Evolutionary conservation across 139 green algal species (phyloP), one percentile per base, ranked within the genome.

Genomic region (Raphidocelis subcapitata): DNA sequence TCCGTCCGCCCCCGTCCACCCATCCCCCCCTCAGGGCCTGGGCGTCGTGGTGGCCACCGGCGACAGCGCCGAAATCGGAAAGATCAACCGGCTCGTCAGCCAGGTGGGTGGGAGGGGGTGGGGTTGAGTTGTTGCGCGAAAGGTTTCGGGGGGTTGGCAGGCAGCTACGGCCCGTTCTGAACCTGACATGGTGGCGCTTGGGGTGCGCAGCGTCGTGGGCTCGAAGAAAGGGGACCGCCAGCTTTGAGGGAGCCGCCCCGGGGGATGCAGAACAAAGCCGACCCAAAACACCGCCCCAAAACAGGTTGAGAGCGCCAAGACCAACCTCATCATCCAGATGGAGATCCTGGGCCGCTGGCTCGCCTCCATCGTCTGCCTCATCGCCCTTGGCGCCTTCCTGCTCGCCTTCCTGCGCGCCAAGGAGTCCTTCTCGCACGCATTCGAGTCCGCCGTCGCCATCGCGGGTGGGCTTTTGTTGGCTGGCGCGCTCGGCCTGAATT

Each of bases 401-500:
- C 72, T 86, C 12, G 81, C 74, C 5, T 62, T 79, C 21, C 37
- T 86, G 37, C 61, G 28, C 26, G 47, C 33, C 21, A 62, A 73
- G 0, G 65, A 82, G 62, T n/a, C 46, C 41, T 66, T 72, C 16
- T 33, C 41, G 23, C 32, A 76, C 31, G 81, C 81, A 4, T 89
- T 86, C 49, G 72, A 85, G 79, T 74, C n/a, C 46, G 81, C 81
- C 8, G 74, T 87, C 24, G 66, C 78, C n/a, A 82, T 87, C 67
- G 78, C 77, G 20, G 67, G 67, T 74, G 36, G 3, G 67, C 41
- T 12, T n/a, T n/a, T n/a, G n/a, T n/a, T n/a, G n/a, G n/a, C n/a
- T n/a, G n/a, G n/a, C n/a, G n/a, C n/a, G n/a, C n/a, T n/a, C n/a
- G n/a, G n/a, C n/a, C n/a, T n/a, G n/a, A n/a, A n/a, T n/a, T n/a